Percentiles rank a stretch among this genome's conserved stretches.
These are phyloP conservation scores for Aspergillus vadensis DNA, from an alignment of 2,329 filamentous ascomycete species.

Conservation along the genomic window DNA sequence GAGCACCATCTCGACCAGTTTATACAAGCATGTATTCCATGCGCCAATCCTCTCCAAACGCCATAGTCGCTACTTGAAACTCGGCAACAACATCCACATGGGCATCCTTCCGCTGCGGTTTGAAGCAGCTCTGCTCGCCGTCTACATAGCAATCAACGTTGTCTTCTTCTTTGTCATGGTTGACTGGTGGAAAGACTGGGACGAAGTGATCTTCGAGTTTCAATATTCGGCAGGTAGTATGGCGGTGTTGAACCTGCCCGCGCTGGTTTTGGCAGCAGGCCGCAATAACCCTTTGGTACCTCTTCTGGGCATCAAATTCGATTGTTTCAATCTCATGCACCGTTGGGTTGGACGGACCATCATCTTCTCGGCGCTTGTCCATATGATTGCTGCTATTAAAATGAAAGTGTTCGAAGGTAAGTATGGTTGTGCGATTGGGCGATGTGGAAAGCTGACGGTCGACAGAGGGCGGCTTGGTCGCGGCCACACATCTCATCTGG, in stretches of 20 bases:
- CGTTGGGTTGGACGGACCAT: conserved; percentile 77
- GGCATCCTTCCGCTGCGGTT: conserved; percentile 74
- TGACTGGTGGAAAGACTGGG: conserved; percentile 35
- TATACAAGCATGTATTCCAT: conserved; percentile 48
- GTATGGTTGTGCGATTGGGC: neutral
- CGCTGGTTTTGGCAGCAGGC: conserved; percentile 79
- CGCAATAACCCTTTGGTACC: conserved; percentile 88
- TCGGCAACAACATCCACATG: conserved; percentile 59
- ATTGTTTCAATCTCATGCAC: conserved; percentile 88
- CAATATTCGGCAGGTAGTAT: conserved; percentile 82
- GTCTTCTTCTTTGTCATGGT: conserved; percentile 62
- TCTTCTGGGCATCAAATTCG: conserved; percentile 80
- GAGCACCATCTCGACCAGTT: conserved; percentile 18
- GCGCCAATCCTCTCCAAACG: conserved; percentile 64
- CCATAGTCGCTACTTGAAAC: neutral
- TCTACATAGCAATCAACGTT: conserved; percentile 69
- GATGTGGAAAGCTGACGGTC: neutral
- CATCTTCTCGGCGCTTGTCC: conserved; percentile 66
- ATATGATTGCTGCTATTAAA: conserved; percentile 52
- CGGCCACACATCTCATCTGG: conserved; percentile 30
- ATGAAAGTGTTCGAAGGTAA: conserved; percentile 25
- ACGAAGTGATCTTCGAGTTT: conserved; percentile 48
- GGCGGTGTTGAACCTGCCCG: conserved; percentile 82
- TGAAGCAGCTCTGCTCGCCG: conserved; percentile 66
- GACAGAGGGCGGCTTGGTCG: conserved; percentile 54